phyloP scores from a whole-genome alignment of 2,329 filamentous ascomycete species.

The Claviceps spartinae region DNA sequence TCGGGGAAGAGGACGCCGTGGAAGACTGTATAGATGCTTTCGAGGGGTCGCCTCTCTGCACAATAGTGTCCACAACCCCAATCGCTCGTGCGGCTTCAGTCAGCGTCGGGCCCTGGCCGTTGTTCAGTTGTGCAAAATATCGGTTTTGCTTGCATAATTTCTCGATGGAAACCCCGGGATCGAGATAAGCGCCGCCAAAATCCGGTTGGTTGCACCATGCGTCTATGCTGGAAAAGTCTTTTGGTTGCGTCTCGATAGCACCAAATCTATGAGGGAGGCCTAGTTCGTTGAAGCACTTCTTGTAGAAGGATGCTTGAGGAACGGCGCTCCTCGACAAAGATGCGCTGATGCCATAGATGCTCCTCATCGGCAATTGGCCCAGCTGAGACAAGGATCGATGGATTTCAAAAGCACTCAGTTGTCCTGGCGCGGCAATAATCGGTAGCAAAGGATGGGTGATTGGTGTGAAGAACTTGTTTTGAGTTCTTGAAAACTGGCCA shows the following conservation, averaged over 20 bases:
- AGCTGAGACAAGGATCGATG: constrained; percentile 66
- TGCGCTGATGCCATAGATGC: constrained; percentile 68
- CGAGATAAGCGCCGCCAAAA: constrained; percentile 74
- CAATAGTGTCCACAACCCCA: constrained; percentile 70
- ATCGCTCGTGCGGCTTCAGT: constrained; percentile 68
- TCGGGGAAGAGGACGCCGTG: constrained; percentile 33
- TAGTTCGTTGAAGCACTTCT: constrained; percentile 70
- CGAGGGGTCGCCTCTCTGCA: constrained; percentile 39
- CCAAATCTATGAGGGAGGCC: constrained; percentile 75
- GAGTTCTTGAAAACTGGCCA: constrained; percentile 70
- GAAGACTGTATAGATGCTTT: constrained; percentile 32
- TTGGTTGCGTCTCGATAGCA: constrained; percentile 57
- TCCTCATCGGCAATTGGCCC: constrained; percentile 66
- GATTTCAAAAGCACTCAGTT: constrained; percentile 75
- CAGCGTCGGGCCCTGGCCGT: constrained; percentile 40
- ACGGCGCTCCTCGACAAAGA: constrained; percentile 48
- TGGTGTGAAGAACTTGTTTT: constrained; percentile 78
- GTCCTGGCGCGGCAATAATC: constrained; percentile 72
- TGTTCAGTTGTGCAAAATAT: constrained; percentile 37
- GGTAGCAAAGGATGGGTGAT: constrained; percentile 78
- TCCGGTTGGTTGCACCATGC: constrained; percentile 56
- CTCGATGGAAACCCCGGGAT: constrained; percentile 51
- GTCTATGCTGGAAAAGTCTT: constrained; percentile 53
- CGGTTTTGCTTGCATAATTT: constrained; percentile 43
- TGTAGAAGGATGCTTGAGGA: constrained; percentile 72